These are phyloP conservation scores for Pseudocercospora cruenta DNA, from an alignment of 2,329 filamentous ascomycete species.

Conservation along the genomic window DNA sequence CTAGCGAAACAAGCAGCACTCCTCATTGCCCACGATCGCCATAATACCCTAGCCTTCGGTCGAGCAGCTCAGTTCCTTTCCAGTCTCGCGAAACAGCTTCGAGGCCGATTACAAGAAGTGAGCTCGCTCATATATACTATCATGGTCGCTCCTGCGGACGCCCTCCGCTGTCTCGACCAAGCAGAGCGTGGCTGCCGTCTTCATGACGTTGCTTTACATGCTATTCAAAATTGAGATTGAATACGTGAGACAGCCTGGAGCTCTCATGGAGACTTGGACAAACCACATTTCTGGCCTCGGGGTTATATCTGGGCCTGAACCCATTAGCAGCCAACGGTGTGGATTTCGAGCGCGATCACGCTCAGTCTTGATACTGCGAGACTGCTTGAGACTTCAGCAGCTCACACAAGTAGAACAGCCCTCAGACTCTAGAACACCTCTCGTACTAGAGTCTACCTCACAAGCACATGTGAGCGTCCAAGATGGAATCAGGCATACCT, in stretches of 20 bases:
- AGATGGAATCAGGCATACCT: neutral
- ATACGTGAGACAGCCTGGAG: neutral
- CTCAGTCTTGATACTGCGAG: no score
- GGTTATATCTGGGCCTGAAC: no score
- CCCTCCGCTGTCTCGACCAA: neutral
- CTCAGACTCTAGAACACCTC: neutral
- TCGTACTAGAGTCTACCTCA: neutral
- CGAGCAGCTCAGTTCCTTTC: neutral
- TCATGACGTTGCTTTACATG: neutral
- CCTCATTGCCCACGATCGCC: neutral
- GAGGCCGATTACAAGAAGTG: no score
- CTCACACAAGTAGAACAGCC: neutral
- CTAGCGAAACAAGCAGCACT: neutral
- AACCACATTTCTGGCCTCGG: no score
- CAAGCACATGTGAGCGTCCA: neutral
- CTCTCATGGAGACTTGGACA: no score
- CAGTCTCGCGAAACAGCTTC: neutral
- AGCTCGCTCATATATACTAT: no score
- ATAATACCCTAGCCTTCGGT: neutral
- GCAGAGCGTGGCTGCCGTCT: neutral
- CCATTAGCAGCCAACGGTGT: no score
- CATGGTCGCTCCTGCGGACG: no score
- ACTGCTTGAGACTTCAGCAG: no score
- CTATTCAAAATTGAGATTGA: neutral
- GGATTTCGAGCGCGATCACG: no score